Evolutionary conservation across 768 basidiomycete genomes (phyloP).

Genomic region (Pleurotus sapidus): DNA sequence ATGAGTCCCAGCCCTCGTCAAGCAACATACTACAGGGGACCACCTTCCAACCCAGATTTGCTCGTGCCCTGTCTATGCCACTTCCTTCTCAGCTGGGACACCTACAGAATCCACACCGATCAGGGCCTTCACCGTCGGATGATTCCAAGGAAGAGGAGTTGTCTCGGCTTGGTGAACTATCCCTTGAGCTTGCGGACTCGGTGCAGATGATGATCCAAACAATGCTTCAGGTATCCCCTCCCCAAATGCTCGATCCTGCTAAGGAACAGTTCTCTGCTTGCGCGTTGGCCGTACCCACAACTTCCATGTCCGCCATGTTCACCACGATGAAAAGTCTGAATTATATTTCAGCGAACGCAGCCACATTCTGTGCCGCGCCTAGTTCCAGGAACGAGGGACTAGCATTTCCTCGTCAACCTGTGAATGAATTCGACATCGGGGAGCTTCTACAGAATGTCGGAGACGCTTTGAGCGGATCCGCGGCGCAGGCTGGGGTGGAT

Average conservation of each 20-base stretch:
- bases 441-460: conserved; percentile 89
- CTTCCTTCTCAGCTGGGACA: conserved; percentile 76
- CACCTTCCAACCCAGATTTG: conserved; percentile 36
- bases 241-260: conserved; percentile 87
- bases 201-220: conserved; percentile 91
- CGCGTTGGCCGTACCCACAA: conserved; percentile 81
- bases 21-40: background rate
- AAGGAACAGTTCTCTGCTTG: conserved; percentile 94
- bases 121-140: conserved; percentile 63
- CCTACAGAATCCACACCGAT: conserved; percentile 65
- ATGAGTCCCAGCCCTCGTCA: background rate
- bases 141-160: conserved; percentile 43
- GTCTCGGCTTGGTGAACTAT: conserved; percentile 61
- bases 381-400: background rate
- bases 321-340: conserved; percentile 93
- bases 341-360: conserved; percentile 87
- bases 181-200: conserved; percentile 86
- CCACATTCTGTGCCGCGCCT: conserved; percentile 36
- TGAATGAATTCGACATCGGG: conserved; percentile 85
- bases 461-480: conserved; percentile 81
- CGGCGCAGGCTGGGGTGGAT: conserved; percentile 83
- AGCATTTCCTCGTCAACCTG: conserved; percentile 13
- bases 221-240: conserved; percentile 84
- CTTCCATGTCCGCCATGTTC: conserved; percentile 85
- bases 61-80: conserved; percentile 78